Evolutionary conservation across 1,284 basidiomycete species (phyloP).

Genomic region (Pholiota adiposa): DNA sequence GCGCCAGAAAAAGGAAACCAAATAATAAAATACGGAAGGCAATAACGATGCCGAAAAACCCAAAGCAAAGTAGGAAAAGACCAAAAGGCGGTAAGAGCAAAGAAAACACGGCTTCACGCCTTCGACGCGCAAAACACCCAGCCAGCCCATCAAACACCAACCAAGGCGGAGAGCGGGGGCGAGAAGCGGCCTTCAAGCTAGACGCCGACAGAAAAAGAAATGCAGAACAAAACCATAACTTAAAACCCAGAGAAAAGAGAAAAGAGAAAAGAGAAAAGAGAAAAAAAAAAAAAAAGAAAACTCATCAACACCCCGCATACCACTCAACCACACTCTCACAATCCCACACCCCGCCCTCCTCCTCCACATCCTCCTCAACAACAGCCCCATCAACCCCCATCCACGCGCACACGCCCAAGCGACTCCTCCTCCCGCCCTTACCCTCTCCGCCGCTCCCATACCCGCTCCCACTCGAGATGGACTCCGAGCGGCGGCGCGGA

Average conservation of each 20-base stretch:
- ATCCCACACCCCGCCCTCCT: conserved; percentile 17
- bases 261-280: background rate
- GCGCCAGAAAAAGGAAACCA: background rate
- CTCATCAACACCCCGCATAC: conserved; percentile 17
- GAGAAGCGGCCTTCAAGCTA: background rate
- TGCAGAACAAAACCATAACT: background rate
- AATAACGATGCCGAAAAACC: too few species aligned
- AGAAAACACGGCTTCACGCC: too few species aligned
- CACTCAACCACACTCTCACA: conserved; percentile 18
- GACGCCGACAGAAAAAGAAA: background rate
- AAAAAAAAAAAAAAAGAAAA: background rate
- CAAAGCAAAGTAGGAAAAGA: too few species aligned
- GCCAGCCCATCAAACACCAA: conserved; percentile 12
- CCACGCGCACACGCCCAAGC: conserved; percentile 15
- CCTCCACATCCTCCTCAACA: conserved; percentile 8
- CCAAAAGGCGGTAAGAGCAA: too few species aligned
- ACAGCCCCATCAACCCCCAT: conserved; percentile 4
- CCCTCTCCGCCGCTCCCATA: background rate
- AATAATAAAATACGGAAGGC: background rate
- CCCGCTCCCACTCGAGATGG: background rate
- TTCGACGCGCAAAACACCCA: background rate
- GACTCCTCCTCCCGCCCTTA: conserved; percentile 4
- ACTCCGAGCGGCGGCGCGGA: background rate
- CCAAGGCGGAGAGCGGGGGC: conserved; percentile 12
- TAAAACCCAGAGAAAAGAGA: background rate